These are phyloP conservation scores for Fagopyrum homotropicum DNA, from an alignment of 148 eudicot species.

Conservation along the genomic window DNA sequence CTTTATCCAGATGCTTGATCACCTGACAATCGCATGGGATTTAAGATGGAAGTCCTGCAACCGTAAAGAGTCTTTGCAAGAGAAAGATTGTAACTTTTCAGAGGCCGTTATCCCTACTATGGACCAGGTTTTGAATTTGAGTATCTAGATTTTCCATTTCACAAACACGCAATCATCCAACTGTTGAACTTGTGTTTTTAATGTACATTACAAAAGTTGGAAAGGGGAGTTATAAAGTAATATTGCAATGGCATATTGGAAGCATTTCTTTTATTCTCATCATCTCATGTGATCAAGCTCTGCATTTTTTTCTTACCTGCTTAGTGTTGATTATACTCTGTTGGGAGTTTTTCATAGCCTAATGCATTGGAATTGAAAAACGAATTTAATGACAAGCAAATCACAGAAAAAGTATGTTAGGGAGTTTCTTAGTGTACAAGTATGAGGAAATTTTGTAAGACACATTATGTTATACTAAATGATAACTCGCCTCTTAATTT, in stretches of 20 bases:
- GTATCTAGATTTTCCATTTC: background rate
- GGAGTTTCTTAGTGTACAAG: background rate
- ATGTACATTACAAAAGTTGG: background rate
- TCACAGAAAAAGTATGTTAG: background rate
- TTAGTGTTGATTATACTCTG: background rate
- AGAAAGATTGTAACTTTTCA: slow-evolving; percentile 34
- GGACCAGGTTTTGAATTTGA: slow-evolving; percentile 51
- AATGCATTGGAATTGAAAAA: background rate
- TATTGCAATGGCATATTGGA: background rate
- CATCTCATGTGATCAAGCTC: background rate
- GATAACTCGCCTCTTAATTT: background rate
- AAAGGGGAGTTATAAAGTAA: background rate
- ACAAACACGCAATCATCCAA: background rate
- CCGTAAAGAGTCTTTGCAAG: slow-evolving; percentile 21
- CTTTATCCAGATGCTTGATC: slow-evolving; percentile 63
- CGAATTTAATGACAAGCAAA: background rate
- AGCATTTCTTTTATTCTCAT: too few relatives aligned
- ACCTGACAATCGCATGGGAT: slow-evolving; percentile 85
- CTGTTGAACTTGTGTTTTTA: background rate
- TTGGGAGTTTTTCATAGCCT: background rate
- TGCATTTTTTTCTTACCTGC: background rate
- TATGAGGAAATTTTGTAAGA: background rate
- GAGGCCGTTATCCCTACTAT: slow-evolving; percentile 52
- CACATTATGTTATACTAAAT: background rate
- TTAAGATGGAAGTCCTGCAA: slow-evolving; percentile 57